These are phyloP conservation scores for Plantago coronopus DNA, from an alignment of 305 asterid species.

Conservation along the genomic window DNA sequence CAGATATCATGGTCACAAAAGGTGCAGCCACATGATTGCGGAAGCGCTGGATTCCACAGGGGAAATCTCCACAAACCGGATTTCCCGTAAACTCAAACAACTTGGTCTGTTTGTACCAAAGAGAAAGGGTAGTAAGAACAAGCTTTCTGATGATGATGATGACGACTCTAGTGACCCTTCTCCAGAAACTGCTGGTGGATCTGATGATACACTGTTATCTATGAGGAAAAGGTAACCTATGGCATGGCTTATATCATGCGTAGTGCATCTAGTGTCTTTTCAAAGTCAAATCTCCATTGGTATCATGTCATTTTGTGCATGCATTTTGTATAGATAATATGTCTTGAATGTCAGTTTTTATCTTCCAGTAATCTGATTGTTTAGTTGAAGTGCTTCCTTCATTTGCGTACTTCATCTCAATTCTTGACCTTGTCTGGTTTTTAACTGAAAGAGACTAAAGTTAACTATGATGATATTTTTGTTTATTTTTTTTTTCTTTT, in stretches of 20 bases:
- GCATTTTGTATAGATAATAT: neutral
- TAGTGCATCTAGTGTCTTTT: conserved; percentile 16
- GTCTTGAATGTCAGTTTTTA: conserved; percentile 1
- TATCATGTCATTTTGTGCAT: neutral
- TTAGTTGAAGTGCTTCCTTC: conserved; percentile 8
- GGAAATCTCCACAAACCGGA: conserved; percentile 57
- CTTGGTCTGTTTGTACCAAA: conserved; percentile 63
- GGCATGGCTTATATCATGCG: conserved; percentile 17
- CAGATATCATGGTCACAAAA: conserved; percentile 85
- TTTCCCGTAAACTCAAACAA: conserved; percentile 85
- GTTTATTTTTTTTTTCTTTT: neutral
- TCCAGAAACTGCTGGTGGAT: conserved; percentile 40
- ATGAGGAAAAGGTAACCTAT: conserved; percentile 54
- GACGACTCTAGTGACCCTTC: conserved; percentile 32
- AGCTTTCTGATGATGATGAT: conserved; percentile 57
- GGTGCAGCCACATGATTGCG: conserved; percentile 89
- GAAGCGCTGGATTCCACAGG: conserved; percentile 69
- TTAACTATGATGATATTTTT: neutral
- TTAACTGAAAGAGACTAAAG: conserved; percentile 1
- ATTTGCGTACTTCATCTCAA: neutral
- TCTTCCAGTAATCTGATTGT: neutral
- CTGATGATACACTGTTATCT: conserved; percentile 69
- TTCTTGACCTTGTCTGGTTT: conserved; percentile 6
- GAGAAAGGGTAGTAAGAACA: conserved; percentile 42
- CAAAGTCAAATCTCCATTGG: neutral